phyloP scores from a whole-genome alignment of 148 eudicot species.

The Nepenthes mirabilis region DNA sequence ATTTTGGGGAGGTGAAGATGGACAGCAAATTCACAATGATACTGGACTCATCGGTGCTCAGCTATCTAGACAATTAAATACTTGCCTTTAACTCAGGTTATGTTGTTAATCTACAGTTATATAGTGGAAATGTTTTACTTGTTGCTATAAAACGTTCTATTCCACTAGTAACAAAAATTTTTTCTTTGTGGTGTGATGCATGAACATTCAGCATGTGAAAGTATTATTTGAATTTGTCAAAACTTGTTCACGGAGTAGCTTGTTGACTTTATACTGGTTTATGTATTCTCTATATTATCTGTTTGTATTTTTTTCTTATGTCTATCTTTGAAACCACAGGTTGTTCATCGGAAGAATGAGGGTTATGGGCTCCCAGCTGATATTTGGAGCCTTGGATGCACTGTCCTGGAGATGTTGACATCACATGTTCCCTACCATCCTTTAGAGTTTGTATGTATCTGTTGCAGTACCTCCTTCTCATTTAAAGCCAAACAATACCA shows the following conservation, averaged over 20 bases:
- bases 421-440: conserved; percentile 56
- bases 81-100: no score
- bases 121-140: no score
- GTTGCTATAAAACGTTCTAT: not conserved
- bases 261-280: no score
- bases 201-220: no score
- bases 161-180: not conserved
- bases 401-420: conserved; percentile 86
- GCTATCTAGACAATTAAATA: no score
- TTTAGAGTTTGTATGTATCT: conserved; percentile 46
- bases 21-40: no score
- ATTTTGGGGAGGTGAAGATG: no score
- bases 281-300: not conserved
- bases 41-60: no score
- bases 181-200: not conserved
- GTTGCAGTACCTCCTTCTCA: not conserved
- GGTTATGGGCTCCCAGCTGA: conserved; percentile 90
- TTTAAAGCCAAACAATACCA: no score
- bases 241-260: no score
- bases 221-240: no score
- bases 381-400: conserved; percentile 98
- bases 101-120: no score
- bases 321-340: conserved; percentile 25
- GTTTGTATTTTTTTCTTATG: not conserved
- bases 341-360: conserved; percentile 35